A percentile compares a stretch with the other conserved stretches of the same genome.
Conservation (phyloP, 305 asterid species). For the Galium porrigens region DNA sequence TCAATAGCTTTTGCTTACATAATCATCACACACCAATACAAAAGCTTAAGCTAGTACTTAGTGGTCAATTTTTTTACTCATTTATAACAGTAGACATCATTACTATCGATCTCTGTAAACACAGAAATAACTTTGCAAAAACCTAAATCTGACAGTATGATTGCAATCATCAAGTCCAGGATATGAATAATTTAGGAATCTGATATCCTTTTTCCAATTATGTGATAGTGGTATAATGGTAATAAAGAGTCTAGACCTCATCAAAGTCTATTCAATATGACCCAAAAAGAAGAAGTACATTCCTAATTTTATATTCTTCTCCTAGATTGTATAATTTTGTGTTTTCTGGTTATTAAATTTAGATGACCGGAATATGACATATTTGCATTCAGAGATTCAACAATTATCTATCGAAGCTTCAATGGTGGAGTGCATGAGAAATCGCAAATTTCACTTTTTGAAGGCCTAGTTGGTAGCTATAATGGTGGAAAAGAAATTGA, state of each 20-base stretch:
- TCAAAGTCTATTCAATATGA: background rate
- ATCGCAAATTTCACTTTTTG: background rate
- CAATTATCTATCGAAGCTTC: background rate
- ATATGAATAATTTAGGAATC: background rate
- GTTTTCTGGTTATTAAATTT: background rate
- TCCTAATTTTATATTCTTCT: background rate
- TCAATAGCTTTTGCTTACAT: background rate
- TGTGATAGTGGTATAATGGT: background rate
- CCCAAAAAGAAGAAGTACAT: background rate
- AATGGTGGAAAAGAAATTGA: background rate
- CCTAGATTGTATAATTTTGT: background rate
- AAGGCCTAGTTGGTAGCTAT: background rate
- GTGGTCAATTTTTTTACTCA: background rate
- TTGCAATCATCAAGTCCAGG: background rate
- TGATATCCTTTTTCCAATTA: background rate
- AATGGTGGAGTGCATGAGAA: background rate
- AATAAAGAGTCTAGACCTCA: background rate
- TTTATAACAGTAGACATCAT: background rate
- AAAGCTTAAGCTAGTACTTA: background rate
- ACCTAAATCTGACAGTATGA: background rate
- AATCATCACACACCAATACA: background rate
- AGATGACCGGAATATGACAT: too few species aligned
- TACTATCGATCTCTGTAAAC: background rate
- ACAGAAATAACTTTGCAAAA: background rate
- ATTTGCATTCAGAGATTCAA: background rate